Conservation (phyloP, 164 flowering plant species). For the Sextonia rubra region DNA sequence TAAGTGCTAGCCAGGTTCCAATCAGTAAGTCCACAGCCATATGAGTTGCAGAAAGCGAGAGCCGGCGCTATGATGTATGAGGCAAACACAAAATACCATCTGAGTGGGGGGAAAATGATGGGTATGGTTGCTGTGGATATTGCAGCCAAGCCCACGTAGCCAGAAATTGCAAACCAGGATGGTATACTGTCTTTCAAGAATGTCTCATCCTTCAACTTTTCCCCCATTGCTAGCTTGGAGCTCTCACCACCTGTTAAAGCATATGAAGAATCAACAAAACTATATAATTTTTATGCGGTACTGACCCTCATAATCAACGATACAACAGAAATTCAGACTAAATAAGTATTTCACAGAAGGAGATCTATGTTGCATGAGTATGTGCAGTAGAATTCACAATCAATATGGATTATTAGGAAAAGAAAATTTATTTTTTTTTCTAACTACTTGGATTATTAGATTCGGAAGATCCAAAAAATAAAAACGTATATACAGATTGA, state of each 20-base stretch:
- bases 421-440: too few species aligned
- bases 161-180: conserved; percentile 82
- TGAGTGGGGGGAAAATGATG: conserved; percentile 74
- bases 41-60: conserved; percentile 97
- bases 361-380: background rate
- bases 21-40: conserved; percentile 94
- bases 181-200: conserved; percentile 83
- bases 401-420: background rate
- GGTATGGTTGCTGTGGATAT: conserved; percentile 84
- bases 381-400: background rate
- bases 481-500: too few species aligned
- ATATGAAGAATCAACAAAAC: conserved; percentile 4
- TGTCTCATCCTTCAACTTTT: conserved; percentile 52
- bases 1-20: conserved; percentile 88
- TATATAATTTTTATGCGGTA: background rate
- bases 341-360: background rate
- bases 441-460: too few species aligned
- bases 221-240: conserved; percentile 45
- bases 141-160: conserved; percentile 77
- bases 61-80: conserved; percentile 86
- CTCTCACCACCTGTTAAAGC: conserved; percentile 44
- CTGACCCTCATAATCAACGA: background rate
- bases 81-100: conserved; percentile 82
- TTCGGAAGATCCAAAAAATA: too few species aligned
- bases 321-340: background rate